Evolutionary conservation across 2,329 filamentous ascomycete species (phyloP), one percentile per base, ranked within the genome.

Genomic region (Phoma herbarum): DNA sequence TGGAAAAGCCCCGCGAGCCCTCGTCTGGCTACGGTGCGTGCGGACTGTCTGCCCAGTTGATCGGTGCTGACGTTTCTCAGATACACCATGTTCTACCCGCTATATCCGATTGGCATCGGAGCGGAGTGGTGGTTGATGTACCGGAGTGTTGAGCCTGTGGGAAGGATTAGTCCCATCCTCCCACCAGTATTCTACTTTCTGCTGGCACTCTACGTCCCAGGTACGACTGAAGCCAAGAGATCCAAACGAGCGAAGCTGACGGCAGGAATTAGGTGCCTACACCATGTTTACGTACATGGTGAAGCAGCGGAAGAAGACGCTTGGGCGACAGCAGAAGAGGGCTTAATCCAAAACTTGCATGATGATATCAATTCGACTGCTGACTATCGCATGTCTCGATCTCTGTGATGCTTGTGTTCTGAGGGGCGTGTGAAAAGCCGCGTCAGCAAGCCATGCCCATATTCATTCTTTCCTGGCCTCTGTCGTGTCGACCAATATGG

Each of bases 281-380:
- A 67, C 49, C 1, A 71, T 72, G 69, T 72, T 69, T 31, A 70
- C 67, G 12, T 68, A 72, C 28, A 72, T 72, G 69, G 61, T 72
- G 16, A 68, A 64, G 51, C 69, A 71, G 44, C 61, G 68, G 25
- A 63, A 31, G 39, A 72, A 71, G 57, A 61, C 58, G 2, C 50
- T 72, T 3, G 33, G 39, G 78, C 37, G 60, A 64, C 26, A 28
- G 26, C 26, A 28, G 26, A 28, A 28, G 26, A n/a, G n/a, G n/a
- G n/a, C n/a, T n/a, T n/a, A n/a, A n/a, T n/a, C n/a, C n/a, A n/a
- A n/a, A n/a, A n/a, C n/a, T n/a, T n/a, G n/a, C n/a, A n/a, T n/a
- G n/a, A n/a, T n/a, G n/a, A n/a, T n/a, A n/a, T n/a, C n/a, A n/a
- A n/a, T n/a, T n/a, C n/a, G n/a, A n/a, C n/a, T n/a, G n/a, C n/a